Conservation (phyloP, 352 stramenopile species). For the Pythium grandisporangium region DNA sequence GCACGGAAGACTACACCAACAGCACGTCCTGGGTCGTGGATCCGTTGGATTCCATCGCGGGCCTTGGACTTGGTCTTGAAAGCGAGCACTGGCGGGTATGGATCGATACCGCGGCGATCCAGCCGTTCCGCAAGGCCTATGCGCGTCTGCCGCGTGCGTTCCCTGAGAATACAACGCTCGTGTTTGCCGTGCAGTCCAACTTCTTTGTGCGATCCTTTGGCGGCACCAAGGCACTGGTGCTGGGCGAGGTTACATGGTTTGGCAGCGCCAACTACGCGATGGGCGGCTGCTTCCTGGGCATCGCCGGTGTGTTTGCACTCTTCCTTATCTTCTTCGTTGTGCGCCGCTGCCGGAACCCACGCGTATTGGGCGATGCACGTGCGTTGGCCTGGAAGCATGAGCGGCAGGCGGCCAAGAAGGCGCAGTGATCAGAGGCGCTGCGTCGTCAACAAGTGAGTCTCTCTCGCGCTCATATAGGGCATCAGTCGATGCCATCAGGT, state of each 20-base stretch:
- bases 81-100: conserved; percentile 74
- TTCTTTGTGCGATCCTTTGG: conserved; percentile 64
- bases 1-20: conserved; percentile 63
- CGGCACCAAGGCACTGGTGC: conserved; percentile 55
- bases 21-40: conserved; percentile 67
- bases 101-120: conserved; percentile 49
- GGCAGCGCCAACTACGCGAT: conserved; percentile 49
- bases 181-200: conserved; percentile 76
- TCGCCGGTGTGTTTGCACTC: conserved; percentile 43
- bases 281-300: conserved; percentile 39
- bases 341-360: conserved; percentile 36
- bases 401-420: too few species aligned
- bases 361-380: conserved; percentile 35
- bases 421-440: too few species aligned
- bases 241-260: conserved; percentile 61
- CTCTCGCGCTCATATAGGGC: too few species aligned
- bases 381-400: conserved; percentile 53
- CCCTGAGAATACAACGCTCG: conserved; percentile 37
- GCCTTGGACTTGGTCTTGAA: conserved; percentile 44
- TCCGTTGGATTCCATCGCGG: conserved; percentile 23
- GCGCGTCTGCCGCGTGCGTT: conserved; percentile 47
- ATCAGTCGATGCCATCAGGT: too few species aligned
- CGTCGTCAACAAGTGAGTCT: neutral
- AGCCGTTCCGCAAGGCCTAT: conserved; percentile 67
- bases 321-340: conserved; percentile 32